These are phyloP conservation scores for Flaveria sonorensis DNA, from an alignment of 129 eudicot species.

Conservation along the genomic window DNA sequence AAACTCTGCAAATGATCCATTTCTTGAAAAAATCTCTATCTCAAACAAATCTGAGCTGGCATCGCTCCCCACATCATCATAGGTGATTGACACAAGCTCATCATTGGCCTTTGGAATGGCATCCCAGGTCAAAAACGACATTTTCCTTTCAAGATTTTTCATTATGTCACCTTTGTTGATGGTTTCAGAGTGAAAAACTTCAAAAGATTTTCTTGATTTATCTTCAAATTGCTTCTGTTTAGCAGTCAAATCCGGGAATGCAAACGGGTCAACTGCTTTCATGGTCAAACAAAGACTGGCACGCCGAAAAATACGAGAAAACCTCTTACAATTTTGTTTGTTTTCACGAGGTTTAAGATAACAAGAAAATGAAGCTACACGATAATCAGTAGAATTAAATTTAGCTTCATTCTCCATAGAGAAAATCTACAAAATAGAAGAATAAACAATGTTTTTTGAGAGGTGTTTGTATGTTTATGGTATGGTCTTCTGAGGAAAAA, in stretches of 20 bases:
- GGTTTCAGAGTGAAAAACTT: constrained; percentile 42
- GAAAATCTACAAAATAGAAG: background rate
- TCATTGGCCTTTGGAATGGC: constrained; percentile 55
- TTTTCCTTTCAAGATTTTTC: constrained; percentile 52
- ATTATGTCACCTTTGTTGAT: constrained; percentile 46
- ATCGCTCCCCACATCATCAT: constrained; percentile 70
- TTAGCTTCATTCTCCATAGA: constrained; percentile 31
- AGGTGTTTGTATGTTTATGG: constrained; percentile 20
- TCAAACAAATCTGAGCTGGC: constrained; percentile 79
- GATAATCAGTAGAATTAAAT: constrained; percentile 28
- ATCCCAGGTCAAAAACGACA: constrained; percentile 62
- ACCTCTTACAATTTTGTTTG: constrained; percentile 22
- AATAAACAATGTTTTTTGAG: background rate
- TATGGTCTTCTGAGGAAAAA: constrained; percentile 9
- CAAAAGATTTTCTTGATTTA: constrained; percentile 47
- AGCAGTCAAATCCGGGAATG: constrained; percentile 34
- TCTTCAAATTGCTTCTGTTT: constrained; percentile 29
- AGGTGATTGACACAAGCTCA: background rate
- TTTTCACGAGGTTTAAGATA: constrained; percentile 47
- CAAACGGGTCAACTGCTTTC: constrained; percentile 46
- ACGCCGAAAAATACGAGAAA: constrained; percentile 36
- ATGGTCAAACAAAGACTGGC: constrained; percentile 45
- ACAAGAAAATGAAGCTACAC: constrained; percentile 62
- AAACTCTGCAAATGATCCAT: constrained; percentile 36
- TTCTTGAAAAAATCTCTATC: constrained; percentile 56